Evolutionary conservation across 148 eudicot species (phyloP), one percentile per base, ranked within the genome.

Genomic region (Tetragonia tetragonoides): DNA sequence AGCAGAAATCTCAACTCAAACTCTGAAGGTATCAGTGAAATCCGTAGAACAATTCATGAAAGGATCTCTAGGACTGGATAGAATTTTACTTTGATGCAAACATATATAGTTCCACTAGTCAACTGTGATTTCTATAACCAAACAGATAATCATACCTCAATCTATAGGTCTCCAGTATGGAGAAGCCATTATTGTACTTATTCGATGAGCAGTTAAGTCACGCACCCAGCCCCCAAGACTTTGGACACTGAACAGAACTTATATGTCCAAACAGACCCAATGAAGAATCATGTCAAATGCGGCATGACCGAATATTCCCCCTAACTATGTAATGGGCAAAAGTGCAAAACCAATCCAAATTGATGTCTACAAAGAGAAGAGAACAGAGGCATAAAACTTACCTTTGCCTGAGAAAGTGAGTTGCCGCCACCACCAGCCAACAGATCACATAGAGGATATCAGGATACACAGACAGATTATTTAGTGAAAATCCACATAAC

Each of bases 331-430:
- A 28, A 28, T 28, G 34, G 3, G 10, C 3, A 49, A 14, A 7
- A 7, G 14, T 6, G 2, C 12, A 9, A 49, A 49, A 49, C 53
- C 60, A 9, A 59, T 40, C 24, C 49, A 49, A 62, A 39, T 61
- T 34, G 7, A 65, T 59, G 61, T 34, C 54, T 17, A 42, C 23
- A 64, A 24, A 21, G 67, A 40, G 37, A 0, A 46, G 23, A n/a
- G 61, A 2, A 46, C 38, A 49, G 47, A 81, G 64, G 65, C 68
- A 34, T 7, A 53, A 79, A 74, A 67, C 73, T 73, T 39, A 85
- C 85, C 87, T 85, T 85, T 21, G 75, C 81, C 85, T 85, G 83
- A 77, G 54, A 65, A 75, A 44, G 74, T 73, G 17, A 66, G 61
- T 71, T 18, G 39, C 38, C 75, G 12, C 76, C 77, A 72, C 68